Evolutionary conservation across 495 filamentous ascomycete genomes (phyloP).

Genomic region (Cercophora scortea): DNA sequence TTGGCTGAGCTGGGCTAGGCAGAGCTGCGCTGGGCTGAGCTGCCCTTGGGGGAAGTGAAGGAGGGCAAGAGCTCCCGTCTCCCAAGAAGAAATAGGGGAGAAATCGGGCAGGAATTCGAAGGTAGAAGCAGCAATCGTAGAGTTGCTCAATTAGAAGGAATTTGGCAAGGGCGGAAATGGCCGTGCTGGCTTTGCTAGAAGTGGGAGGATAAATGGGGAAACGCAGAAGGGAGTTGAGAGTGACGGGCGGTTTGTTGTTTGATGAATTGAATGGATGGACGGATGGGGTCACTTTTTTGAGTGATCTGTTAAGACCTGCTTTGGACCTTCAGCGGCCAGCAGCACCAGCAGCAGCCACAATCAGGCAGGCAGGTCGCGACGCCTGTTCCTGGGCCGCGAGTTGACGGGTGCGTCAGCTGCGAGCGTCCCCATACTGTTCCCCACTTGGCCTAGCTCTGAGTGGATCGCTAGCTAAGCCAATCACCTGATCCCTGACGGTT

Average conservation of each 20-base stretch:
- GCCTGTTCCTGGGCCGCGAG: background rate
- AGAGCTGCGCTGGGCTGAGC: no score
- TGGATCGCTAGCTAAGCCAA: no score
- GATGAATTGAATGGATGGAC: conserved; percentile 4
- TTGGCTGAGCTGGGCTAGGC: conserved; percentile 10
- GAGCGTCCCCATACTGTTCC: no score
- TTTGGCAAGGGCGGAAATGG: conserved; percentile 1
- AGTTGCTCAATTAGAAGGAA: conserved; percentile 12
- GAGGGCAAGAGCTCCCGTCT: background rate
- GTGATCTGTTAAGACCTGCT: conserved; percentile 21
- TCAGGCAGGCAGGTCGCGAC: background rate
- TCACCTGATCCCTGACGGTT: no score
- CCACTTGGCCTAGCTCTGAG: no score
- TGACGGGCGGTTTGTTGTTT: background rate
- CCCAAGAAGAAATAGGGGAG: background rate
- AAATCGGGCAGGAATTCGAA: background rate
- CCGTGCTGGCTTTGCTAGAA: background rate
- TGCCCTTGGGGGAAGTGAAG: no score
- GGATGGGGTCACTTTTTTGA: conserved; percentile 14
- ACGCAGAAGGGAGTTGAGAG: background rate
- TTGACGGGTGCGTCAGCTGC: no score
- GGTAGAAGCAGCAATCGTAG: conserved; percentile 5
- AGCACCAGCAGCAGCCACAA: no score
- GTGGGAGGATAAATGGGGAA: no score
- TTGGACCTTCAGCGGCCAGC: background rate